Percentiles rank a stretch among this genome's conserved stretches.
Evolutionary conservation across 1,284 basidiomycete species (phyloP).

Genomic region (Bjerkandera adusta): DNA sequence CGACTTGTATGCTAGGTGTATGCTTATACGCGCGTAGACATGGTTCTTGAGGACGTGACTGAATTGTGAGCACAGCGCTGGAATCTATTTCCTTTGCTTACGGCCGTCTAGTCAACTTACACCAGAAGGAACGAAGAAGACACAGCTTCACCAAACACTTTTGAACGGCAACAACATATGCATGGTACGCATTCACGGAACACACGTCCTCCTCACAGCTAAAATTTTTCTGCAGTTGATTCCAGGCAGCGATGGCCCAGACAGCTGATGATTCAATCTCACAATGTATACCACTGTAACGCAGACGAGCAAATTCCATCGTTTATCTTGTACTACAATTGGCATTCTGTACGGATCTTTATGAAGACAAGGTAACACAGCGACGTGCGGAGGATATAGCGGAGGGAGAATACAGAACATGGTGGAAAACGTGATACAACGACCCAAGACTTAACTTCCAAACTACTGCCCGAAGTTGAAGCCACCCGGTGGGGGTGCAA

Average conservation of each 20-base stretch:
- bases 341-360: too few species aligned
- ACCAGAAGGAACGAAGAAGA: conserved; percentile 79
- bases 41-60: conserved; percentile 97
- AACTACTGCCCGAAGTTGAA: conserved; percentile 81
- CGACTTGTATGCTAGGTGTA: neutral
- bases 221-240: conserved; percentile 50
- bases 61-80: conserved; percentile 68
- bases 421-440: conserved; percentile 9
- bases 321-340: conserved; percentile 5
- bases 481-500: conserved; percentile 89
- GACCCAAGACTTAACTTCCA: conserved; percentile 16
- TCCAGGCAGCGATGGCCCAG: conserved; percentile 77
- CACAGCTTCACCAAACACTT: conserved; percentile 85
- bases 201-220: neutral
- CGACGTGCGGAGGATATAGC: conserved; percentile 5
- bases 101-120: conserved; percentile 77
- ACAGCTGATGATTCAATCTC: conserved; percentile 21
- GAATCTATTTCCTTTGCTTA: conserved; percentile 13
- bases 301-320: neutral
- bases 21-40: conserved; percentile 56
- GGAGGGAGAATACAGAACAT: conserved; percentile 5
- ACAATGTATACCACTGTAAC: neutral
- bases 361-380: too few species aligned
- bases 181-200: conserved; percentile 64
- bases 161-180: conserved; percentile 98